phyloP scores from a whole-genome alignment of 2,329 filamentous ascomycete species.

The Amylocarpus encephaloides region DNA sequence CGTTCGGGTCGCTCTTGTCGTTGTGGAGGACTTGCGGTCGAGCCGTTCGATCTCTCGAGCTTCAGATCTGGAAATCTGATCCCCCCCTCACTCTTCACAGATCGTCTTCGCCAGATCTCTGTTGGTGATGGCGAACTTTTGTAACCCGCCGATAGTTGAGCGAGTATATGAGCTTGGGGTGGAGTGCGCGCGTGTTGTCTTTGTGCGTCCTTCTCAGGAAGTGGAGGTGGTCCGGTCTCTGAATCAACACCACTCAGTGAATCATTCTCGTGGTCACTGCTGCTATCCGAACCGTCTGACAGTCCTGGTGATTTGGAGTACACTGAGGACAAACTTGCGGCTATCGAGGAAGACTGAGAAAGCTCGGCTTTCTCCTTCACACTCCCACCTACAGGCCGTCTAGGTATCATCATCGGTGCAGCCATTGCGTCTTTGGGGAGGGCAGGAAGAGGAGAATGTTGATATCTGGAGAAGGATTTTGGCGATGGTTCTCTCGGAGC shows the following conservation, averaged over 20 bases:
- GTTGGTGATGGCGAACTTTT: constrained; percentile 19
- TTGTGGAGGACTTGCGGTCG: constrained; percentile 24
- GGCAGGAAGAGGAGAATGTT: constrained; percentile 20
- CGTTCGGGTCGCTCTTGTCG: constrained; percentile 18
- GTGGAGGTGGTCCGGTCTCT: constrained; percentile 15
- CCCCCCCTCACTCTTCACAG: constrained; percentile 23
- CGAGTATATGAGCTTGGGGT: constrained; percentile 8
- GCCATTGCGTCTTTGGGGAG: constrained; percentile 15
- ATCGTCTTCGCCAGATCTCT: constrained; percentile 29
- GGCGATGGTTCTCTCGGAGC: constrained; percentile 12
- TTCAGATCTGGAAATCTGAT: constrained; percentile 27
- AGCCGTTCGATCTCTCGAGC: constrained; percentile 29
- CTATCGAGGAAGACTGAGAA: constrained; percentile 15
- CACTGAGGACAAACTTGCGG: constrained; percentile 20
- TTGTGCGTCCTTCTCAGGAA: constrained; percentile 20
- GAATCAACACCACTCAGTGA: constrained; percentile 24
- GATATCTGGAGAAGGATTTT: constrained; percentile 8
- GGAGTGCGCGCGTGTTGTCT: constrained; percentile 11
- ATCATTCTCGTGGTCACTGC: constrained; percentile 19
- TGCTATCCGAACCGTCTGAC: constrained; percentile 17
- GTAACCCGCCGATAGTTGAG: constrained; percentile 18
- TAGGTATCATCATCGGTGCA: constrained; percentile 20
- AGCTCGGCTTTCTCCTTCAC: constrained; percentile 8
- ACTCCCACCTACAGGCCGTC: constrained; percentile 22
- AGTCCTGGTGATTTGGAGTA: constrained; percentile 21